Evolutionary conservation across 2,329 filamentous ascomycete species (phyloP).

Genomic region (Colletotrichum musae): DNA sequence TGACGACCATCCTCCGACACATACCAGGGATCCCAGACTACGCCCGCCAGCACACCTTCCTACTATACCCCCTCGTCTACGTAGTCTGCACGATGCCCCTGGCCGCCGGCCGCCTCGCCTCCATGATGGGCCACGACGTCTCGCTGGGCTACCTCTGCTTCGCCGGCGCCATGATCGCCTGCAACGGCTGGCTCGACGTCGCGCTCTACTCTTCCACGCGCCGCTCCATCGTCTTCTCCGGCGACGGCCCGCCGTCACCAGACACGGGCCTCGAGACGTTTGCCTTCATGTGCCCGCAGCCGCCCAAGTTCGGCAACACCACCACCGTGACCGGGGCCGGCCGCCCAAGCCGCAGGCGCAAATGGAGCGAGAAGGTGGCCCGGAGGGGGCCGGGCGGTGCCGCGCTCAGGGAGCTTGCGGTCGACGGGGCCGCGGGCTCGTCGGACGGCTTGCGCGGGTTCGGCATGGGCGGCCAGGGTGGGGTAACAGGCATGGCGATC

Average conservation of each 20-base stretch:
- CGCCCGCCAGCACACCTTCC: slow-evolving; percentile 67
- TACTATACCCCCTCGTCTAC: slow-evolving; percentile 79
- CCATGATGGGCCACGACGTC: slow-evolving; percentile 68
- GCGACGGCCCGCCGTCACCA: slow-evolving; percentile 53
- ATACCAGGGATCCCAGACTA: slow-evolving; percentile 41
- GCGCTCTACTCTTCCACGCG: slow-evolving; percentile 67
- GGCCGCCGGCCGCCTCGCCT: slow-evolving; percentile 74
- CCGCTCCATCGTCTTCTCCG: slow-evolving; percentile 65
- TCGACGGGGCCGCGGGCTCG: slow-evolving; percentile 45
- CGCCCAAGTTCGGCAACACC: slow-evolving; percentile 58
- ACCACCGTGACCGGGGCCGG: slow-evolving; percentile 49
- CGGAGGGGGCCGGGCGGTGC: slow-evolving; percentile 9
- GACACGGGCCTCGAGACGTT: slow-evolving; percentile 68
- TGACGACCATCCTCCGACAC: slow-evolving; percentile 12
- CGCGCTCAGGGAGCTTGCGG: slow-evolving; percentile 10
- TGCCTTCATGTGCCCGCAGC: slow-evolving; percentile 61
- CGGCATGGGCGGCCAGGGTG: slow-evolving; percentile 44
- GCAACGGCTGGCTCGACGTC: slow-evolving; percentile 70
- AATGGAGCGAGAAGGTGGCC: slow-evolving; percentile 40
- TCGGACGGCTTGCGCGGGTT: slow-evolving; percentile 52
- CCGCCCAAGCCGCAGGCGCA: slow-evolving; percentile 22
- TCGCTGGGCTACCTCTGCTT: slow-evolving; percentile 70
- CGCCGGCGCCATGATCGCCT: slow-evolving; percentile 71
- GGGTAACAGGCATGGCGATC: slow-evolving; percentile 51
- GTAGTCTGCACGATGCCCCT: slow-evolving; percentile 78